Conservation (phyloP, 1,139 yeast genomes). For the Candida tetrigidarum region DNA sequence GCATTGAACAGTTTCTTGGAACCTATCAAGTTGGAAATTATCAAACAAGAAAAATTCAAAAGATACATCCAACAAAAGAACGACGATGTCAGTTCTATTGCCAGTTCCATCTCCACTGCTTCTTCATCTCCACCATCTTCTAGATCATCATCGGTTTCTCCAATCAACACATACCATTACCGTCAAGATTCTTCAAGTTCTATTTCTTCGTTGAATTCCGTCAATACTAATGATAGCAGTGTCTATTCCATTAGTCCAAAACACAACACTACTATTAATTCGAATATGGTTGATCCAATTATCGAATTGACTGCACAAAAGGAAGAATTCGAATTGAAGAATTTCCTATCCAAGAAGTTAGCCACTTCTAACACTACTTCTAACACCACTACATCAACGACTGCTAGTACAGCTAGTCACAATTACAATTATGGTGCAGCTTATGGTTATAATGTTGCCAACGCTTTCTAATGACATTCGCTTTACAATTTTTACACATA, state of each 20-base stretch:
- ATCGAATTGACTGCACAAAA: conserved; percentile 46
- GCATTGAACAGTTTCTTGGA: conserved; percentile 57
- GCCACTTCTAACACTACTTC: not conserved
- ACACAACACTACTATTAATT: not conserved
- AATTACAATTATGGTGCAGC: conserved; percentile 3
- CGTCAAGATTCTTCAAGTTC: conserved; percentile 36
- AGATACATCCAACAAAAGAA: conserved; percentile 26
- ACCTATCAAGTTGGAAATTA: conserved; percentile 64
- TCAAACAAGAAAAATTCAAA: conserved; percentile 43
- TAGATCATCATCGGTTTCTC: conserved; percentile 15
- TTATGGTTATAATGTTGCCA: conserved; percentile 10
- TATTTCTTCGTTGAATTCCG: conserved; percentile 25
- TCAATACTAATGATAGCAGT: conserved; percentile 8
- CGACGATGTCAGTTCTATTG: conserved; percentile 14
- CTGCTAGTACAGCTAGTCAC: conserved; percentile 4
- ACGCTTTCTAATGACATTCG: conserved; percentile 5
- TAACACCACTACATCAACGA: not conserved
- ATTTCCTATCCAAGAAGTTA: conserved; percentile 31
- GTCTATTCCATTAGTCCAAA: conserved; percentile 10
- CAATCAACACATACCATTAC: conserved; percentile 24
- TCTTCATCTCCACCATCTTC: conserved; percentile 15
- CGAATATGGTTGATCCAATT: conserved; percentile 36
- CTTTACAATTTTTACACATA: not conserved
- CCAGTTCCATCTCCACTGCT: conserved; percentile 5
- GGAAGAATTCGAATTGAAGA: conserved; percentile 45